Base-by-base conservation (phyloP, 306 rosid species). In the Prunus persica region DNA sequence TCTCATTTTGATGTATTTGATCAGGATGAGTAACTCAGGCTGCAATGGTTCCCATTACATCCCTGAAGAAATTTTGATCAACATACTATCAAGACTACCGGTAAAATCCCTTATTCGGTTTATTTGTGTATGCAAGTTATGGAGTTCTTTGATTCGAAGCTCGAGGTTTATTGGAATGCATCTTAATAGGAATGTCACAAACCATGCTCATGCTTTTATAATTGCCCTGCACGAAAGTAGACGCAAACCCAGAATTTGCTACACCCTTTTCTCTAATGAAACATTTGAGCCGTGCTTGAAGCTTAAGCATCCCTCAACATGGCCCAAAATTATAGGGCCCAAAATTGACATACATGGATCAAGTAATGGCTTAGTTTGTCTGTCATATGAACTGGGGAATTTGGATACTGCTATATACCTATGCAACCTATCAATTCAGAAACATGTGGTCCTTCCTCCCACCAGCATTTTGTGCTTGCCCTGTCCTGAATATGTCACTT, bases 101-200 rank as follows among this genome's bases (percentile, higher is more conserved):
- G 64, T 20, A 24, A 57, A 57, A 57, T 57, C 64, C 2, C 64
- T 57, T 22, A 12, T 57, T 57, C 64, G 64, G 64, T 57, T 57
- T 57, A 22, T 12, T 1, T 10, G 32, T 22, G 28, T 57, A 12
- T 61, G 66, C 66, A 61, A 61, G 38, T 27, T 5, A 13, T 61
- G 66, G 66, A 25, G n/a, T 62, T 10, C 15, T 62, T 62, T 62
- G 66, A 62, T 62, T 62, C 28, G n/a, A 28, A 62, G 66, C 38
- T 62, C 66, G 2, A 62, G n/a, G 38, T 62, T 62, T 14, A 62
- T 25, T 62, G 41, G 41, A 13, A 62, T 3, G 7, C 43, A 28
- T 62, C 43, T 11, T 25, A 28, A 62, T 62, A 27, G 66, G 66
- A 62, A 62, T 62, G 66, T 62, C 38, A 62, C 38, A 28, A 62